Evolutionary conservation across 768 basidiomycete species (phyloP).

Genomic region (Clavaria fumosa): DNA sequence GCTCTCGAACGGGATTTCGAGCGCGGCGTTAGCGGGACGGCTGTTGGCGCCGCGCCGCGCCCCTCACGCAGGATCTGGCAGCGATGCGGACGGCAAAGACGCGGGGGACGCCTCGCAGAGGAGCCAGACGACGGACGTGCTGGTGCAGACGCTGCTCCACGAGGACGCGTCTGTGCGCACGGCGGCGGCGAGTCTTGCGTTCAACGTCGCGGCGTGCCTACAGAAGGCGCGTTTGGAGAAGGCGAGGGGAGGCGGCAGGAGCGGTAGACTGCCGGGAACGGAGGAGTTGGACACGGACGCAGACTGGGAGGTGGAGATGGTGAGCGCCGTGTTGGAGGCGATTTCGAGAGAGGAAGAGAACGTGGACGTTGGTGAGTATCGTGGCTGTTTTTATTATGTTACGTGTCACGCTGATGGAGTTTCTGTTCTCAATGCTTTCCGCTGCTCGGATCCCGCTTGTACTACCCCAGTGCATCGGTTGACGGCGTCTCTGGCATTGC

Average conservation of each 20-base stretch:
- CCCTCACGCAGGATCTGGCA: too few relatives aligned
- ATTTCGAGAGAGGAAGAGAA: slow-evolving; percentile 51
- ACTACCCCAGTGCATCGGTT: too few relatives aligned
- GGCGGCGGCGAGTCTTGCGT: slow-evolving; percentile 70
- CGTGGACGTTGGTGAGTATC: slow-evolving; percentile 77
- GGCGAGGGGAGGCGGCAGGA: slow-evolving; percentile 18
- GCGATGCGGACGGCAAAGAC: too few relatives aligned
- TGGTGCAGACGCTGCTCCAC: slow-evolving; percentile 57
- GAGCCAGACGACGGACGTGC: slow-evolving; percentile 29
- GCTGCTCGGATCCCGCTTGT: too few relatives aligned
- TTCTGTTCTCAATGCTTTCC: too few relatives aligned
- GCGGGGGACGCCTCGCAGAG: slow-evolving; percentile 12
- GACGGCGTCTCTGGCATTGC: too few relatives aligned
- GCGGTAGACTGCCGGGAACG: slow-evolving; percentile 18
- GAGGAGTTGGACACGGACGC: slow-evolving; percentile 38
- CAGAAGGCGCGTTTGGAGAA: slow-evolving; percentile 44
- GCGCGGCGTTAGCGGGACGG: slow-evolving; percentile 27
- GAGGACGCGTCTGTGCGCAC: slow-evolving; percentile 52
- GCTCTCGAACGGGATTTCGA: slow-evolving; percentile 51
- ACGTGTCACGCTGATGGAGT: too few relatives aligned
- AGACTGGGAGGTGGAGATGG: slow-evolving; percentile 79
- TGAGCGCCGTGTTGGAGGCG: slow-evolving; percentile 73
- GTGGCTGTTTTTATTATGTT: slow-evolving; percentile 4
- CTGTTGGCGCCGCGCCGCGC: too few relatives aligned
- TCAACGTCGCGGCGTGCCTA: slow-evolving; percentile 53